Percentiles rank a stretch among this genome's conserved stretches.
These are phyloP conservation scores for Globisporangium canariense DNA, from an alignment of 352 stramenopile genomes.

Conservation along the genomic window DNA sequence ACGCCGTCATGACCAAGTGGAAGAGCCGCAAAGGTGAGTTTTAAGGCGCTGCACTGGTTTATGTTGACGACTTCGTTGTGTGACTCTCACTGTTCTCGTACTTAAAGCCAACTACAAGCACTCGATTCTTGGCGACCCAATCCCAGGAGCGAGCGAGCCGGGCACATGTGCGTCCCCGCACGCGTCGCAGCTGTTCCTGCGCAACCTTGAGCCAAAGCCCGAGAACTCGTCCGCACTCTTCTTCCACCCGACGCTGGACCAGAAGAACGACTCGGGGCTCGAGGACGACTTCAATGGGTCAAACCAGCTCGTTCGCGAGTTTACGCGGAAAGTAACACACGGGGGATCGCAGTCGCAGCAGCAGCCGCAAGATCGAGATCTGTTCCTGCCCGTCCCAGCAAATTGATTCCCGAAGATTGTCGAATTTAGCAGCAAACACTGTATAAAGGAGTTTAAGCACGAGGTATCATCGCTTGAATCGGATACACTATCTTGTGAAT, in stretches of 20 bases:
- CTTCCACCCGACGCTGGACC: slow-evolving; percentile 57
- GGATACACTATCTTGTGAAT: neutral
- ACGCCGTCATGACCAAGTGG: slow-evolving; percentile 82
- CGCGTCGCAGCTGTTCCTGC: slow-evolving; percentile 54
- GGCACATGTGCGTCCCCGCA: slow-evolving; percentile 19
- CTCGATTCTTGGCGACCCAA: slow-evolving; percentile 63
- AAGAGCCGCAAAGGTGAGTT: slow-evolving; percentile 62
- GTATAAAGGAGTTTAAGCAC: neutral
- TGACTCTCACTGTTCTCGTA: neutral
- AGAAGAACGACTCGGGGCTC: slow-evolving; percentile 39
- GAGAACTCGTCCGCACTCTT: slow-evolving; percentile 58
- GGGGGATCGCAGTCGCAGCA: neutral
- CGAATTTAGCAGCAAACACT: neutral
- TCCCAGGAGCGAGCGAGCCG: slow-evolving; percentile 35
- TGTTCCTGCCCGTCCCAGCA: slow-evolving; percentile 14
- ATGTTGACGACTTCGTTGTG: neutral
- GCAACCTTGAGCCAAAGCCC: slow-evolving; percentile 43
- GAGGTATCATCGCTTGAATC: neutral
- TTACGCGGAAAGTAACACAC: slow-evolving; percentile 33
- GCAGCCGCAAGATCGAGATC: slow-evolving; percentile 9
- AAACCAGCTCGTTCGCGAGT: slow-evolving; percentile 46
- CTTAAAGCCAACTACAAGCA: slow-evolving; percentile 59
- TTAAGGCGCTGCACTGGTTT: too few species aligned
- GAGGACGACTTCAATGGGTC: slow-evolving; percentile 59
- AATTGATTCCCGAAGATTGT: slow-evolving; percentile 1